Conservation (phyloP, 306 rosid genomes). For the Pyrus bretschneideri region DNA sequence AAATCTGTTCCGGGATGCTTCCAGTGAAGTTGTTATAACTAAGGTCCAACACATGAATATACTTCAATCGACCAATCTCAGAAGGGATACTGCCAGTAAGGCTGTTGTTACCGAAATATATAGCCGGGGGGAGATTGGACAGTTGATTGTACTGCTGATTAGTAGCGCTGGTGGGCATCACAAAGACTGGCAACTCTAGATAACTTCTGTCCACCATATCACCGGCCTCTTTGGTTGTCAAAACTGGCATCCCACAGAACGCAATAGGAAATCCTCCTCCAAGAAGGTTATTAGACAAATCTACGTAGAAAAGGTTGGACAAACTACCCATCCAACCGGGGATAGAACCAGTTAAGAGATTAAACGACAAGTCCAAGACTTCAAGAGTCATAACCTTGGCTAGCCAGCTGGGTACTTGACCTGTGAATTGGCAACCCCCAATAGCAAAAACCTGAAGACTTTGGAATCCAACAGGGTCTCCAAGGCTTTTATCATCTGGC, state of each 20-base stretch:
- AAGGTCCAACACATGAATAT: slow-evolving; percentile 58
- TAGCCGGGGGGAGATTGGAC: slow-evolving; percentile 66
- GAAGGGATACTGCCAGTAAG: slow-evolving; percentile 58
- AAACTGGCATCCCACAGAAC: slow-evolving; percentile 49
- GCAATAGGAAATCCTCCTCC: slow-evolving; percentile 55
- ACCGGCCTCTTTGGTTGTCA: slow-evolving; percentile 38
- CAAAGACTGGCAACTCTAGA: slow-evolving; percentile 82
- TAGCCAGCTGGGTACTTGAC: slow-evolving; percentile 75
- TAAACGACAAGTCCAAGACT: slow-evolving; percentile 72
- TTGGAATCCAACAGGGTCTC: slow-evolving; percentile 53
- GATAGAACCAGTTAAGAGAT: slow-evolving; percentile 50
- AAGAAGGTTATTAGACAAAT: slow-evolving; percentile 56
- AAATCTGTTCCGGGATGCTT: slow-evolving; percentile 56
- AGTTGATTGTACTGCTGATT: slow-evolving; percentile 75
- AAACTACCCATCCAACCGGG: slow-evolving; percentile 69
- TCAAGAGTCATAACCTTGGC: slow-evolving; percentile 49
- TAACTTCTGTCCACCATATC: slow-evolving; percentile 41
- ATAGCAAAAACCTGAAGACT: slow-evolving; percentile 58
- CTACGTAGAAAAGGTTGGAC: slow-evolving; percentile 70
- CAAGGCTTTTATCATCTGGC: slow-evolving; percentile 41
- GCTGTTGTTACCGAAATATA: slow-evolving; percentile 56
- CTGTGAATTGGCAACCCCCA: slow-evolving; percentile 70
- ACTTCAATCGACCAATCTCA: slow-evolving; percentile 57
- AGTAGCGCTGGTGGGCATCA: slow-evolving; percentile 54
- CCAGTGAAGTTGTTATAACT: slow-evolving; percentile 64